Conservation (phyloP, 2,329 filamentous ascomycete genomes). For the Tolypocladium endophyticum region DNA sequence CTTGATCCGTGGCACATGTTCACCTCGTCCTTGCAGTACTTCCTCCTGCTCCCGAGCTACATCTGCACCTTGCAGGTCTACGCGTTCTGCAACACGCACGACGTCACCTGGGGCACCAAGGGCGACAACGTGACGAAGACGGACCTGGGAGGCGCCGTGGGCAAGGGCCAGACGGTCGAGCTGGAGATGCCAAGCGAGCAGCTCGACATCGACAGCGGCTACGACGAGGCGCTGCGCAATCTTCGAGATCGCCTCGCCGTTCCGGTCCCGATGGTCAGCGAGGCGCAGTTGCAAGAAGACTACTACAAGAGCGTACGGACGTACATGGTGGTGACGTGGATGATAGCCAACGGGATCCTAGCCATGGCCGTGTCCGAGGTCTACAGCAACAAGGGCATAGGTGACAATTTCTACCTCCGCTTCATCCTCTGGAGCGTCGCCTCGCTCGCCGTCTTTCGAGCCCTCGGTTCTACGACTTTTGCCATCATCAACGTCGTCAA, state of each 20-base stretch:
- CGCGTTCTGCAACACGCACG: constrained; percentile 98
- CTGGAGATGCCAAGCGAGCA: constrained; percentile 97
- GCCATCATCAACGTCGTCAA: constrained; percentile 76
- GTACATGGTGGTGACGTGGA: constrained; percentile 96
- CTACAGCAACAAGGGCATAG: constrained; percentile 61
- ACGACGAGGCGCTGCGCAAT: constrained; percentile 93
- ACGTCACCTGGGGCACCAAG: constrained; percentile 98
- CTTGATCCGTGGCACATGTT: constrained; percentile 99
- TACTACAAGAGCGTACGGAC: constrained; percentile 97
- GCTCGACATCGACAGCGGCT: constrained; percentile 94
- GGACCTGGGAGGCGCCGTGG: constrained; percentile 78
- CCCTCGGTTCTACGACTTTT: constrained; percentile 71
- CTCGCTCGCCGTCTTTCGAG: constrained; percentile 75
- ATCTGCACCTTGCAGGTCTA: constrained; percentile 98
- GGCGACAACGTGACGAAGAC: constrained; percentile 93
- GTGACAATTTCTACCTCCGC: constrained; percentile 78
- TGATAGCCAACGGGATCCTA: constrained; percentile 82
- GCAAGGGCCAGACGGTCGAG: constrained; percentile 73
- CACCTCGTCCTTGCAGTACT: constrained; percentile 84
- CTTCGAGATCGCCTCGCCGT: constrained; percentile 89
- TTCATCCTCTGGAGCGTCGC: constrained; percentile 94
- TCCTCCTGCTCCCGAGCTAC: constrained; percentile 81
- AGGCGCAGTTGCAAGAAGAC: constrained; percentile 87
- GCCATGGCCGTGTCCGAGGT: constrained; percentile 89
- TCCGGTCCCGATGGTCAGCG: constrained; percentile 45